Base-by-base conservation (phyloP, 2,329 filamentous ascomycete species). In the Calonectria hongkongensis region DNA sequence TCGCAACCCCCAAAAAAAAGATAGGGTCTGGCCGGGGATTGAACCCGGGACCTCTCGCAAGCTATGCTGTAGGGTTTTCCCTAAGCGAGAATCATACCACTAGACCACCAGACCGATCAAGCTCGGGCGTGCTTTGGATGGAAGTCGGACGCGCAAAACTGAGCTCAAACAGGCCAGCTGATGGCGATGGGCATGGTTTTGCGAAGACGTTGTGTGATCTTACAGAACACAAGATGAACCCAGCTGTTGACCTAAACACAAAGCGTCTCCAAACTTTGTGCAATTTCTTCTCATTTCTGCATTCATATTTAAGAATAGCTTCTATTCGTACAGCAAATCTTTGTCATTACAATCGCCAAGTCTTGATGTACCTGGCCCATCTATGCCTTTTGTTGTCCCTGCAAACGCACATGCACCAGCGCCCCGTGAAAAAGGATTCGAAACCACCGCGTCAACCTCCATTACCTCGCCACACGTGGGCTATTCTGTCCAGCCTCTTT, bases 71-170 rank as follows among this genome's bases (percentile, higher is more conserved):
- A 82, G 84, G 83, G 82, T 85, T 74, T 78, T 82, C 90, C 90
- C 90, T 92, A 92, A 92, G 90, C 90, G 89, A 91, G 90, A 92
- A 92, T 92, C 89, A 92, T 92, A 92, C 90, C 90, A 89, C 90
- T 91, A 91, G 89, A 90, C 89, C 88, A 91, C 83, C 85, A 85
- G 85, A 86, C 85, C 86, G 65, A 70, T 36, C 6, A 72, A 74
- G n/a, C 47, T 50, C 58, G 21, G 45, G 50, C 41, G 41, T 41
- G 18, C 39, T 63, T 43, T 33, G 39, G 41, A 63, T 45, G 41
- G 41, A 25, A 63, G 27, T 13, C 54, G 33, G 9, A 21, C 10
- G 33, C 12, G 36, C 33, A 21, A 60, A 60, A 41, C 33, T 60
- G 54, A 2, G 1, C 13, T 60, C 21, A 60, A 60, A 60, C 33